Percentiles rank a stretch among this genome's conserved stretches.
phyloP scores from a whole-genome alignment of 176 grass and related monocot genomes.

The Aegilops speltoides region DNA sequence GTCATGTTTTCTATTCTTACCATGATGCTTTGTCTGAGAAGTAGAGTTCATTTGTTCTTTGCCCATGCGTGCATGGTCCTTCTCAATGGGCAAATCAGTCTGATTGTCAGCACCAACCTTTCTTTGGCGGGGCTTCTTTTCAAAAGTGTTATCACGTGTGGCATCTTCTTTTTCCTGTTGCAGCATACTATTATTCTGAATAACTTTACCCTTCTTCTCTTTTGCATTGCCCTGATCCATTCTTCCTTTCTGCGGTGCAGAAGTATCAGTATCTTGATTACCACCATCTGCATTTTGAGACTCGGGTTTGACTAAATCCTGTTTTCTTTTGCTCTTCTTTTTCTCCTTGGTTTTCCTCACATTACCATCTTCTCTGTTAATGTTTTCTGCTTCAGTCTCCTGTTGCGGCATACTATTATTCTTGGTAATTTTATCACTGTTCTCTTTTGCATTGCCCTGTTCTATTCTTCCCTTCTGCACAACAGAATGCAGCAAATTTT shows the following conservation, averaged over 20 bases:
- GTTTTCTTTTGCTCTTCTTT: slow-evolving; percentile 54
- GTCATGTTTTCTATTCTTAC: slow-evolving; percentile 23
- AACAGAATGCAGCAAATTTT: slow-evolving; percentile 19
- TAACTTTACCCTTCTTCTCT: slow-evolving; percentile 24
- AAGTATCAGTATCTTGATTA: slow-evolving; percentile 21
- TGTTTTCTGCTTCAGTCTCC: slow-evolving; percentile 28
- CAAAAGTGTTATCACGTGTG: slow-evolving; percentile 11
- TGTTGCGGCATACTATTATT: neutral
- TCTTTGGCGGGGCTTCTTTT: slow-evolving; percentile 31
- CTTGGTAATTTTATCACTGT: slow-evolving; percentile 15
- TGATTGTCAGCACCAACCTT: slow-evolving; percentile 21
- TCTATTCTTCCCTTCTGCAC: slow-evolving; percentile 16
- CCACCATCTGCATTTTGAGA: slow-evolving; percentile 16
- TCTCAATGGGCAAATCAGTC: slow-evolving; percentile 10
- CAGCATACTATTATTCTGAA: slow-evolving; percentile 11
- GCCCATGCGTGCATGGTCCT: slow-evolving; percentile 32
- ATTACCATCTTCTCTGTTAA: slow-evolving; percentile 23
- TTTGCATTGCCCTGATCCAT: slow-evolving; percentile 29
- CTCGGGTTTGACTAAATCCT: slow-evolving; percentile 19
- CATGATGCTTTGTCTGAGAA: slow-evolving; percentile 35
- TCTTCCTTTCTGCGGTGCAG: slow-evolving; percentile 3
- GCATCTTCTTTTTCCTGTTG: slow-evolving; percentile 21
- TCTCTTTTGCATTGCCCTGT: slow-evolving; percentile 30
- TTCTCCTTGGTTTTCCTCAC: slow-evolving; percentile 42
- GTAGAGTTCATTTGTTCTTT: slow-evolving; percentile 27